Base-by-base conservation (phyloP, 495 filamentous ascomycete genomes). In the Entonaema liquescens region DNA sequence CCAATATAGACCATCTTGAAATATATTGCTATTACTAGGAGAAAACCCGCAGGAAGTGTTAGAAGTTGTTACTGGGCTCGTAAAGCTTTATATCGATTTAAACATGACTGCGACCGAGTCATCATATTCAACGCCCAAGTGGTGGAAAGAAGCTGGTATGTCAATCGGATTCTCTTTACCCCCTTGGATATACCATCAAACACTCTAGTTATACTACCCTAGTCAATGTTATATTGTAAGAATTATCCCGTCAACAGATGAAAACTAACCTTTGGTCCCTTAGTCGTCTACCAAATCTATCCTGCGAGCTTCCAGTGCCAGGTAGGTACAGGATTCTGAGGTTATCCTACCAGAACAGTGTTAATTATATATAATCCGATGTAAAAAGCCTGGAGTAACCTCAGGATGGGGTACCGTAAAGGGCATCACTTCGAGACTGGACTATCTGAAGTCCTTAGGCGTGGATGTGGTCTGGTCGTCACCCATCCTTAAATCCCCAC, bases 271-370 rank as follows among this genome's bases (percentile, higher is more conserved):
- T 2, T 19, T 3, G 5, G 29, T 7, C 17, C 29, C 15, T 25
- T 25, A 72, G 19, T 74, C 38, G 84, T 90, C 13, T 90, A 90
- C 62, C 88, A 90, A 62, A 85, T 90, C 69, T 90, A 88, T 79
- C 88, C 88, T 0, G 82, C 86, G 4, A 88, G 85, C 1, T 90
- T 85, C 75, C 85, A 87, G 25, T 86, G 88, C 62, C 85, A 85
- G 33, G 86, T 87, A 72, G 78, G 84, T 65, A 29, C 44, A 55
- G 23, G 25, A 59, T 19, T 31, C 11, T 23, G n/a, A 59, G 13
- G 7, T 15, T 5, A 19, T 59, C 11, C 19, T 42, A 5, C 8
- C 26, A 29, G 19, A 59, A 55, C 9, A 17, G 59, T 44, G 60
- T 65, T 68, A 53, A 67, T 21, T 28, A 9, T 65, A 17, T 21